These are phyloP conservation scores for Pugionium cornutum DNA, from an alignment of 345 rosid genomes.

Conservation along the genomic window DNA sequence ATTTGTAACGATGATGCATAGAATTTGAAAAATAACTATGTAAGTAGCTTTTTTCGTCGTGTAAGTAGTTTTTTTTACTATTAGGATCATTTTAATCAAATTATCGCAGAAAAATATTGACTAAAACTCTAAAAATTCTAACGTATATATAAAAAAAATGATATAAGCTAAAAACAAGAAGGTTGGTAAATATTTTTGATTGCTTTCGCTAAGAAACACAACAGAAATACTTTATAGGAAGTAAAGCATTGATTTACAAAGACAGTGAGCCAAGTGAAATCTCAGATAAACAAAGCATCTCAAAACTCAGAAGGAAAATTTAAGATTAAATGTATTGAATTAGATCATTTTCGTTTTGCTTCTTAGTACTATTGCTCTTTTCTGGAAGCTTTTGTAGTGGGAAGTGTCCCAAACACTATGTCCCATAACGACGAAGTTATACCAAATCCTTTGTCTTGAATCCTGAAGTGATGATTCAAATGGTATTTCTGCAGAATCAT, in stretches of 20 bases:
- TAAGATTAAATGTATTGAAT: conserved; percentile 4
- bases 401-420: conserved; percentile 82
- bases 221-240: too few species aligned
- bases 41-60: too few species aligned
- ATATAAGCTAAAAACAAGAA: too few species aligned
- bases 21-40: too few species aligned
- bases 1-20: too few species aligned
- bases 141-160: too few species aligned
- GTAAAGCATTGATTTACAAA: conserved; percentile 23
- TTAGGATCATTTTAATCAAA: too few species aligned
- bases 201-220: too few species aligned
- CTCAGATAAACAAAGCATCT: conserved; percentile 24
- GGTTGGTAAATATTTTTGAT: too few species aligned
- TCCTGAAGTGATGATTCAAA: conserved; percentile 91
- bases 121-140: too few species aligned
- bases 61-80: too few species aligned
- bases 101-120: too few species aligned
- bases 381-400: conserved; percentile 46
- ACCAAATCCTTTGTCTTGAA: conserved; percentile 85
- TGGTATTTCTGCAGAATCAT: conserved; percentile 72
- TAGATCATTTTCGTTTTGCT: conserved; percentile 4
- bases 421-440: conserved; percentile 94
- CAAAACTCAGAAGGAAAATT: conserved; percentile 30
- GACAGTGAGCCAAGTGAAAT: conserved; percentile 31
- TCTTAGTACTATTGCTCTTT: conserved; percentile 28